Percentiles rank a stretch among this genome's conserved stretches.
phyloP scores from a whole-genome alignment of 108 stramenopile genomes.

The Mayamaea pseudoterrestris region DNA sequence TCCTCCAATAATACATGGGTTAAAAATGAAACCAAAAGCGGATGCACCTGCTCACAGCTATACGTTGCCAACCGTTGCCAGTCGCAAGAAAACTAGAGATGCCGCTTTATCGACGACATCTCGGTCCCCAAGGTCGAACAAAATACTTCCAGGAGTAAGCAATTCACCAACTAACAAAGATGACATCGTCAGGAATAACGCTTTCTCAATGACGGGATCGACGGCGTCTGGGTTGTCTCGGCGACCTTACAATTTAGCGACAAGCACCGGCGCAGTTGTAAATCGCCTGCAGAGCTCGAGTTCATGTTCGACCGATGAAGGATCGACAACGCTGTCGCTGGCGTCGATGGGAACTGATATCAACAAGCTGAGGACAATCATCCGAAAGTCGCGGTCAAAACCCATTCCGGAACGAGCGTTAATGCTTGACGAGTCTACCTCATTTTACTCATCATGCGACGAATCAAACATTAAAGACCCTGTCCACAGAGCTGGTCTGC shows the following conservation, averaged over 20 bases:
- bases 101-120: no score
- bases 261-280: background rate
- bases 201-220: background rate
- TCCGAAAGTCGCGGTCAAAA: background rate
- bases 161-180: background rate
- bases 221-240: background rate
- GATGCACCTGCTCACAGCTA: no score
- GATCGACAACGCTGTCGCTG: no score
- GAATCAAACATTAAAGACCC: slow-evolving; percentile 49
- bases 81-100: no score
- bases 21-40: no score
- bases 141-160: no score
- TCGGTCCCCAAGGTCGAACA: no score
- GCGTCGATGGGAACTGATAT: background rate
- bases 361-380: background rate
- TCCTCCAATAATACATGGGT: no score
- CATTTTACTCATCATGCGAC: slow-evolving; percentile 18
- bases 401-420: background rate
- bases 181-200: background rate
- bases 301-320: no score
- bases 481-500: slow-evolving; percentile 62
- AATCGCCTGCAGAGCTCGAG: no score
- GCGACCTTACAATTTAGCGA: background rate
- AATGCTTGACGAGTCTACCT: no score
- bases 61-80: no score